A percentile compares a stretch with the other conserved stretches of the same genome.
These are phyloP conservation scores for Talaromyces marneffei DNA, from an alignment of 2,329 filamentous ascomycete genomes.

Conservation along the genomic window DNA sequence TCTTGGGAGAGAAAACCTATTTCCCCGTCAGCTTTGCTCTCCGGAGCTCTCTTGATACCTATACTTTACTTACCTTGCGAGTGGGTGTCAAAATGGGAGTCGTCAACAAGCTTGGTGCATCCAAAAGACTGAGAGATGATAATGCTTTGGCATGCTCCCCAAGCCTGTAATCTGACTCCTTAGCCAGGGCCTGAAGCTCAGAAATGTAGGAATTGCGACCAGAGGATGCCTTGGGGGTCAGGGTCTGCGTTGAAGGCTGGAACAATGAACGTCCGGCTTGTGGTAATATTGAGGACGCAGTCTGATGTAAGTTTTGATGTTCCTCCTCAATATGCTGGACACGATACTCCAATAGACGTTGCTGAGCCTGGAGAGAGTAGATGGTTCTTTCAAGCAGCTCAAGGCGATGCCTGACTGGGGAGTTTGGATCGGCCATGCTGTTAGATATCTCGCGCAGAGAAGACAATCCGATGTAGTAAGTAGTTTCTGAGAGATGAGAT, in stretches of 20 bases:
- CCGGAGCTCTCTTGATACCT: too few relatives aligned
- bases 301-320: not conserved
- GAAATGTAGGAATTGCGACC: not conserved
- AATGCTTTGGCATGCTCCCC: not conserved
- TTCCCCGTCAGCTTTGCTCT: not conserved
- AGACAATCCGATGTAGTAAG: not conserved
- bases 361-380: conserved; percentile 12
- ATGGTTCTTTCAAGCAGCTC: conserved; percentile 12
- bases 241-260: not conserved
- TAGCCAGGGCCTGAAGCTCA: not conserved
- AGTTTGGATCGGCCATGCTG: not conserved
- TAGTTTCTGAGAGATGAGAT: not conserved
- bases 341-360: conserved; percentile 13
- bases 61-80: not conserved
- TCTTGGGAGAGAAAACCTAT: not conserved
- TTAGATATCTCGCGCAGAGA: not conserved
- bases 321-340: conserved; percentile 11
- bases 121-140: conserved; percentile 5
- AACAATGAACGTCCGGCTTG: not conserved
- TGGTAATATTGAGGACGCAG: not conserved
- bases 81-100: conserved; percentile 7
- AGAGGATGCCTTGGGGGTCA: not conserved
- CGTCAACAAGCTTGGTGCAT: conserved; percentile 4
- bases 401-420: conserved; percentile 8
- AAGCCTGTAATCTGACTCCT: not conserved